Evolutionary conservation across 805 yeast genomes (phyloP).

Genomic region (Vanderwaltozyma polyspora): DNA sequence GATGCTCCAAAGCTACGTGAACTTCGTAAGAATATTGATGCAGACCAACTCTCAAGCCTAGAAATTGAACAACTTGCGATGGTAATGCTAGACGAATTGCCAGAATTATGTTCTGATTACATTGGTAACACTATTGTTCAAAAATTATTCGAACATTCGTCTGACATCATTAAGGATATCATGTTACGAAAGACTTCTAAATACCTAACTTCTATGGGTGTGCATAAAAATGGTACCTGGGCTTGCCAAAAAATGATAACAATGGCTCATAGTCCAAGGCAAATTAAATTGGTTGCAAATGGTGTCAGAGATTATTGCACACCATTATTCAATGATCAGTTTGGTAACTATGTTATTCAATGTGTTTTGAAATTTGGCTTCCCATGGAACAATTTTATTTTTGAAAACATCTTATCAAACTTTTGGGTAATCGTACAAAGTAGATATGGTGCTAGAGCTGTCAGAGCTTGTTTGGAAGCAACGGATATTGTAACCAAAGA

Average conservation of each 20-base stretch:
- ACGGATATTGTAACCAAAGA: conserved; percentile 48
- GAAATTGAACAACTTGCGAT: conserved; percentile 76
- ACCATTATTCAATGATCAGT: conserved; percentile 84
- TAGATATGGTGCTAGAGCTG: conserved; percentile 90
- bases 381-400: conserved; percentile 82
- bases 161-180: conserved; percentile 61
- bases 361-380: conserved; percentile 83
- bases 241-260: conserved; percentile 93
- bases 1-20: conserved; percentile 87
- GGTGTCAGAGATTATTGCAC: conserved; percentile 73
- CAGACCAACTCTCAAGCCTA: conserved; percentile 37
- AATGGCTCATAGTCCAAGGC: conserved; percentile 51
- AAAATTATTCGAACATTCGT: conserved; percentile 65
- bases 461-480: conserved; percentile 84
- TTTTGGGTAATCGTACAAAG: conserved; percentile 77
- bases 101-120: conserved; percentile 85
- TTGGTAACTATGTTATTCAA: conserved; percentile 92
- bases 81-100: conserved; percentile 78
- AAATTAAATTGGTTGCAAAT: conserved; percentile 52
- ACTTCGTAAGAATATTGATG: conserved; percentile 62
- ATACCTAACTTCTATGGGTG: conserved; percentile 79
- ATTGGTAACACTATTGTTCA: conserved; percentile 94
- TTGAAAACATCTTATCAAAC: conserved; percentile 67
- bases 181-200: conserved; percentile 73
- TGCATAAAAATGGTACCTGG: conserved; percentile 98